phyloP scores from a whole-genome alignment of 2,329 filamentous ascomycete genomes.

The Arthrobotrys entomopaga region DNA sequence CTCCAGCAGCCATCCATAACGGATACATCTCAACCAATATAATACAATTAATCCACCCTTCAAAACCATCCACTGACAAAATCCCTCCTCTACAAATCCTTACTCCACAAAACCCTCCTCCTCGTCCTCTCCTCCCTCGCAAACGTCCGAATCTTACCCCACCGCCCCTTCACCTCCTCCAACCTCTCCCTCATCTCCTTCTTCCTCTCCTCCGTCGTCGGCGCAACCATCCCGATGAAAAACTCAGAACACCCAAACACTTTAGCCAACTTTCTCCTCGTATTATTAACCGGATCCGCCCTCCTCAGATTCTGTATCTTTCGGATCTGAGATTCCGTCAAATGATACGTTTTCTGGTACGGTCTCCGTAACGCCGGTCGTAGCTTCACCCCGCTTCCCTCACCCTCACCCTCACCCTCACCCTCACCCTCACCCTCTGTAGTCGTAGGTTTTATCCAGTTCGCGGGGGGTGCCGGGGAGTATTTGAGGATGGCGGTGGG shows the following conservation, averaged over 20 bases:
- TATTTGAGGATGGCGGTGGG: slow-evolving; percentile 55
- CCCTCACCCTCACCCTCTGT: neutral
- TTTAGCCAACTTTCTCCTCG: slow-evolving; percentile 69
- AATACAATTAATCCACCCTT: too few species aligned
- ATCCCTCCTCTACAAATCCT: slow-evolving; percentile 29
- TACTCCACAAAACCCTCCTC: slow-evolving; percentile 71
- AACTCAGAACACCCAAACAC: slow-evolving; percentile 72
- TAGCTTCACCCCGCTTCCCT: slow-evolving; percentile 58
- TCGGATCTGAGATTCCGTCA: slow-evolving; percentile 68
- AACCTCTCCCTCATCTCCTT: slow-evolving; percentile 65
- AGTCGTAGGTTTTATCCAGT: slow-evolving; percentile 2
- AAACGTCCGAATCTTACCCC: slow-evolving; percentile 70
- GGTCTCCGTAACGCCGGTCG: slow-evolving; percentile 66
- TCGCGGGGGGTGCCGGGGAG: slow-evolving; percentile 57
- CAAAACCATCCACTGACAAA: too few species aligned
- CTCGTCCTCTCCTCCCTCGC: slow-evolving; percentile 71
- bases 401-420: neutral
- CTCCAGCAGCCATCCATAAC: too few species aligned
- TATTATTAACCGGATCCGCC: slow-evolving; percentile 70
- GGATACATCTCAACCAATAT: too few species aligned
- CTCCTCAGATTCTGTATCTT: slow-evolving; percentile 70
- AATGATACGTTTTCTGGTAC: slow-evolving; percentile 71
- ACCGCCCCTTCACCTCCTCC: slow-evolving; percentile 69
- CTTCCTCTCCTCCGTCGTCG: slow-evolving; percentile 66
- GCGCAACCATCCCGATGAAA: slow-evolving; percentile 71